Percentiles rank a stretch among this genome's conserved stretches.
Evolutionary conservation across 495 filamentous ascomycete genomes (phyloP).

Genomic region (Hypoxylon crocopeplum): DNA sequence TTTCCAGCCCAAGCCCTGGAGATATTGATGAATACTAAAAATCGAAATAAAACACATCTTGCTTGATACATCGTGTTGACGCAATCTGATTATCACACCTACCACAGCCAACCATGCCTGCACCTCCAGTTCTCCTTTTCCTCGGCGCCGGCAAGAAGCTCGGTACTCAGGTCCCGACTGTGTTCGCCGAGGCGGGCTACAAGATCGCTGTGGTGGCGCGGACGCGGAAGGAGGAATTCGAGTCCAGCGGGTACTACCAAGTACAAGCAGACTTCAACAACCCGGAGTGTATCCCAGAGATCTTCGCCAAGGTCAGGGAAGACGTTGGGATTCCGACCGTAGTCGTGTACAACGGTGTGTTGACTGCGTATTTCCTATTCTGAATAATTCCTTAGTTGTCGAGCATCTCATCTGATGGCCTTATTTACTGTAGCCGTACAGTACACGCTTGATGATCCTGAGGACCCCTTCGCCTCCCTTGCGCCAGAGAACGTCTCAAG

Average conservation of each 20-base stretch:
- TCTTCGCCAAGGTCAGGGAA: constrained; percentile 11
- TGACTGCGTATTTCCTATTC: neutral
- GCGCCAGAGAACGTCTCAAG: constrained; percentile 15
- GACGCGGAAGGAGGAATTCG: constrained; percentile 11
- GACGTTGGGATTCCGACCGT: constrained; percentile 14
- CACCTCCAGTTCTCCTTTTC: constrained; percentile 13
- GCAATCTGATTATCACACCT: neutral
- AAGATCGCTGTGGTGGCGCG: constrained; percentile 10
- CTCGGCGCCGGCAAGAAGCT: constrained; percentile 11
- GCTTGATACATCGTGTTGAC: neutral
- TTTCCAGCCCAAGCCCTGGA: neutral
- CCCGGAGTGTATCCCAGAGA: constrained; percentile 11
- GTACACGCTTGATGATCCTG: constrained; percentile 8
- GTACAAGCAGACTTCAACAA: constrained; percentile 19
- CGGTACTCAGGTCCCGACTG: constrained; percentile 1
- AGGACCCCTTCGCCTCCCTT: constrained; percentile 14
- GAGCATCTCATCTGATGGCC: neutral
- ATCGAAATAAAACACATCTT: neutral
- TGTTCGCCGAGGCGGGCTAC: constrained; percentile 15
- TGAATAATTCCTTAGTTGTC: neutral
- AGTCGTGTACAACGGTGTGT: constrained; percentile 12
- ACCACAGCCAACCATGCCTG: neutral
- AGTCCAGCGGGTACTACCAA: constrained; percentile 13
- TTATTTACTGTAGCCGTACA: constrained; percentile 4
- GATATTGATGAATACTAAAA: neutral